These are phyloP conservation scores for Curvularia sp. DNA, from an alignment of 2,329 filamentous ascomycete genomes.

Conservation along the genomic window DNA sequence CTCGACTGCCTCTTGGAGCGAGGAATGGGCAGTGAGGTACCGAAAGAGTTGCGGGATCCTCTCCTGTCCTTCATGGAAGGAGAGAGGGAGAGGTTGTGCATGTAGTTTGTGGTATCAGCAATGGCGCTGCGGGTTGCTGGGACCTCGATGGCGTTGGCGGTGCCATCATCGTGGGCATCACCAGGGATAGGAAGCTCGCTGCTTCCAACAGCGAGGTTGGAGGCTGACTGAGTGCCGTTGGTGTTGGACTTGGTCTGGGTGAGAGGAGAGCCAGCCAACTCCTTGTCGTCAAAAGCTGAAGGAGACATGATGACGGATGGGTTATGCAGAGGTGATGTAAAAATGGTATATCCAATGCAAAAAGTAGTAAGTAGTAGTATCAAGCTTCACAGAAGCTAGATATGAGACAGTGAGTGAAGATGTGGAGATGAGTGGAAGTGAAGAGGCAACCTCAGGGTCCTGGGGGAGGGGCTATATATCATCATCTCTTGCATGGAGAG, in stretches of 20 bases:
- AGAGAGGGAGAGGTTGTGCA: slow-evolving; percentile 74
- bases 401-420: slow-evolving; percentile 10
- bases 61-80: slow-evolving; percentile 73
- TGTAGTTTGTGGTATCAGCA: slow-evolving; percentile 71
- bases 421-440: slow-evolving; percentile 6
- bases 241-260: slow-evolving; percentile 35
- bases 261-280: slow-evolving; percentile 53
- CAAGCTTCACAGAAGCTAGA: slow-evolving; percentile 16
- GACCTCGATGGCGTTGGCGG: slow-evolving; percentile 66
- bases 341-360: slow-evolving; percentile 16
- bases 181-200: slow-evolving; percentile 47
- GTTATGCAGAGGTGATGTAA: slow-evolving; percentile 10
- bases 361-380: not conserved
- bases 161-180: slow-evolving; percentile 47
- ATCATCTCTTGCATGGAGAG: slow-evolving; percentile 12
- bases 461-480: slow-evolving; percentile 38
- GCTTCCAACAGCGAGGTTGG: slow-evolving; percentile 31
- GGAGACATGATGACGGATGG: slow-evolving; percentile 50
- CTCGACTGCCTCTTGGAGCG: slow-evolving; percentile 72
- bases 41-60: slow-evolving; percentile 77
- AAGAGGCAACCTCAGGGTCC: slow-evolving; percentile 23
- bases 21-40: slow-evolving; percentile 74
- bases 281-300: slow-evolving; percentile 64
- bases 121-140: slow-evolving; percentile 72
- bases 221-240: slow-evolving; percentile 23